phyloP scores from a whole-genome alignment of 495 filamentous ascomycete species.

The Articulospora tetracladia region DNA sequence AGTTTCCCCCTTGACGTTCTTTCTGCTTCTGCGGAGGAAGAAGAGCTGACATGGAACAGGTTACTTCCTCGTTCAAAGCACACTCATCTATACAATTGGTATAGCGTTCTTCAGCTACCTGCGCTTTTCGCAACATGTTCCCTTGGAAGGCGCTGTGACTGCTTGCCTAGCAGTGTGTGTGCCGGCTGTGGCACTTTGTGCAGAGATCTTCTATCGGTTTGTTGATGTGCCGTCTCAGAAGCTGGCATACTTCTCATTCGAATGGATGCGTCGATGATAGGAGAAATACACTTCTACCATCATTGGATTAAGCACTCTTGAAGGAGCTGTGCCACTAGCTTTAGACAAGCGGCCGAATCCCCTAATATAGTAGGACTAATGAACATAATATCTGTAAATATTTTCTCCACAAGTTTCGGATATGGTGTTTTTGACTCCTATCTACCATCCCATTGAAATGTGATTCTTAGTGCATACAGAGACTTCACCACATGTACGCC shows the following conservation, averaged over 20 bases:
- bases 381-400: too few species aligned
- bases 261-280: not conserved
- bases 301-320: too few species aligned
- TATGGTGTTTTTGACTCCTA: too few species aligned
- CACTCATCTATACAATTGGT: conserved; percentile 8
- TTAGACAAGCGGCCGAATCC: too few species aligned
- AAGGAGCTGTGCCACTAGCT: too few species aligned
- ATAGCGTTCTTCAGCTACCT: conserved; percentile 3
- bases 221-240: not conserved
- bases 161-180: conserved; percentile 2
- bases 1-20: not conserved
- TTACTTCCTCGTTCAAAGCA: conserved; percentile 9
- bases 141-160: not conserved
- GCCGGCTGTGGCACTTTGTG: not conserved
- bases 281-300: not conserved
- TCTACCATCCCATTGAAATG: too few species aligned
- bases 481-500: too few species aligned
- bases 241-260: not conserved
- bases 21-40: not conserved
- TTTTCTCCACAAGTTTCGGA: too few species aligned
- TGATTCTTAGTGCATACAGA: too few species aligned
- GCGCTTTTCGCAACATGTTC: not conserved
- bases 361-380: too few species aligned
- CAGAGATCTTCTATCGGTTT: conserved; percentile 1
- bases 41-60: not conserved